Base-by-base conservation (phyloP, 305 asterid genomes). In the Solanum hybrid region DNA sequence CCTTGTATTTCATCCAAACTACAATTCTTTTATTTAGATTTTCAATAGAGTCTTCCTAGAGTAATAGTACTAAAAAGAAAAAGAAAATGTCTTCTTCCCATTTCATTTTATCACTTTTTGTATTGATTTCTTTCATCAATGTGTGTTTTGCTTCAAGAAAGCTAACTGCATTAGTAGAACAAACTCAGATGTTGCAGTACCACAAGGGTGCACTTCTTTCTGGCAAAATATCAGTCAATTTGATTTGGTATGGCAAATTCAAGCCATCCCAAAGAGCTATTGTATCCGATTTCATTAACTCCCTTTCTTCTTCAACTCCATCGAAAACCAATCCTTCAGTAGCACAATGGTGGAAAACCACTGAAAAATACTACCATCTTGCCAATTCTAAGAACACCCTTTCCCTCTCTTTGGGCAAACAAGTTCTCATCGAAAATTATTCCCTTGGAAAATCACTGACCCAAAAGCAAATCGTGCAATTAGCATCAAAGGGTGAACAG, bases 181-280 rank as follows among this genome's bases (percentile, higher is more conserved):
- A 61, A 61, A 20, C 24, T 61, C 24, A 61, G 24, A 26, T 61
- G 2, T 61, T 61, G 71, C 11, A 61, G 5, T 61, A 61, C 71
- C 93, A 91, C 90, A 91, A 92, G 8, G 92, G 94, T 13, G 61
- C 95, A 5, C 97, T 96, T n/a, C 93, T 96, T n/a, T 84, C 86
- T 3, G 98, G 98, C 13, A 93, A 69, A 69, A 92, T 94, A 14
- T 90, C 97, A 1, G 90, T 95, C 1, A 96, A 96, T 33, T 80
- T 96, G 2, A 94, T 96, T 0, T 96, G 97, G 97, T 96, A 95
- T 89, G 98, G 98, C 2, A 92, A 92, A 20, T 96, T 95, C 95
- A 93, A 91, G 24, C 93, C 98, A 0, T 87, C 97, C 37, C 97
- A 96, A 26, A 93, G 92, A 78, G 94, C 95, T 2, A 94, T 96